A percentile compares a stretch with the other conserved stretches of the same genome.
These are phyloP conservation scores for Hyaloscypha finlandica DNA, from an alignment of 495 filamentous ascomycete genomes.

Conservation along the genomic window DNA sequence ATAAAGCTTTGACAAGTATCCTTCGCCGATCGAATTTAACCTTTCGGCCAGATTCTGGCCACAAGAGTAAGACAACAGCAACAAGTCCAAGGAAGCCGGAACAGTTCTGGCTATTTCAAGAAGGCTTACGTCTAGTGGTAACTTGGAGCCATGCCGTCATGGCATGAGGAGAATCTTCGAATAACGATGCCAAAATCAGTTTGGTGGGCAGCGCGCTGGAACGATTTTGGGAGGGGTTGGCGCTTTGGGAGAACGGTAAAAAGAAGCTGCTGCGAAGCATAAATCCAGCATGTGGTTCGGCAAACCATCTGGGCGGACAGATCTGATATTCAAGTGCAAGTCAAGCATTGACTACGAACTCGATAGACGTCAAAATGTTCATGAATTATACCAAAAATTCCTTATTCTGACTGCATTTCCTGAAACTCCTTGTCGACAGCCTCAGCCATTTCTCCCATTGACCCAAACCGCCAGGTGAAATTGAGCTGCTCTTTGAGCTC, in stretches of 20 bases:
- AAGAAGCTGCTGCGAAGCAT: constrained; percentile 9
- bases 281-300: not conserved
- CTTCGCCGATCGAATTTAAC: constrained; percentile 24
- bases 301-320: not conserved
- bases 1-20: constrained; percentile 24
- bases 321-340: not conserved
- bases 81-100: not conserved
- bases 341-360: not conserved
- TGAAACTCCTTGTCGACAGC: constrained; percentile 53
- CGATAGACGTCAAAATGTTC: not conserved
- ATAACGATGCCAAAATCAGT: not conserved
- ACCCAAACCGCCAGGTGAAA: constrained; percentile 49
- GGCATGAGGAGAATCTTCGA: not conserved
- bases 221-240: not conserved
- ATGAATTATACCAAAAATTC: not conserved
- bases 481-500: not conserved
- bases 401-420: not conserved
- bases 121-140: not conserved
- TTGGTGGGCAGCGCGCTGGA: not conserved
- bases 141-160: not conserved
- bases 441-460: constrained; percentile 70
- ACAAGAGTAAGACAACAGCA: constrained; percentile 12
- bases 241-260: constrained; percentile 4
- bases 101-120: not conserved
- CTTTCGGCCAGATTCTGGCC: constrained; percentile 26